These are phyloP conservation scores for Incumbomyces lentus DNA, from an alignment of 2,329 filamentous ascomycete genomes.

Conservation along the genomic window DNA sequence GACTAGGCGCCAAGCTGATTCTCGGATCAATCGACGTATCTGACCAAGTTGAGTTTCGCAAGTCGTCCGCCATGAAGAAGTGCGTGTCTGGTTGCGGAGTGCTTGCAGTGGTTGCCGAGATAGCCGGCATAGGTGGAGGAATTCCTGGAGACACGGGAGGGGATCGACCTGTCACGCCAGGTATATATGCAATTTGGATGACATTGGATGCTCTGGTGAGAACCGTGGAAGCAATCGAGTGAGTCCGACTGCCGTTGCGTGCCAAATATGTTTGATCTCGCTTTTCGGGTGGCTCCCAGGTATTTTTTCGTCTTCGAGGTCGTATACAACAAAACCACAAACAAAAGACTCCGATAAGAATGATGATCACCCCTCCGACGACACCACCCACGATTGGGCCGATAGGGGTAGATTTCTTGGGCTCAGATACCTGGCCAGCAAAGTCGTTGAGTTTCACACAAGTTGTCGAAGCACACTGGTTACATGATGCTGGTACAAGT, in stretches of 20 bases:
- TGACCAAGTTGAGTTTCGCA: conserved; percentile 83
- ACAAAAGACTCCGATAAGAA: conserved; percentile 66
- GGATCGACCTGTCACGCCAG: conserved; percentile 87
- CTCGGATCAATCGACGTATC: conserved; percentile 32
- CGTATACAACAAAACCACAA: conserved; percentile 82
- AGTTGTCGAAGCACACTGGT: conserved; percentile 46
- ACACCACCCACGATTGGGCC: conserved; percentile 90
- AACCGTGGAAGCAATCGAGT: conserved; percentile 89
- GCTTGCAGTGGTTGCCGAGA: conserved; percentile 53
- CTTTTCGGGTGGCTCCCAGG: conserved; percentile 46
- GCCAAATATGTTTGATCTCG: conserved; percentile 47
- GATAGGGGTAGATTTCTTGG: conserved; percentile 29
- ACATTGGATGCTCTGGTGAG: conserved; percentile 95
- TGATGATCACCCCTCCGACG: conserved; percentile 66
- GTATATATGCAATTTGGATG: conserved; percentile 98
- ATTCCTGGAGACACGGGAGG: conserved; percentile 70
- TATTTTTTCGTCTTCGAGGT: conserved; percentile 50
- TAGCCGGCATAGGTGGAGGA: conserved; percentile 83
- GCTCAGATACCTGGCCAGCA: conserved; percentile 24
- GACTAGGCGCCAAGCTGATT: conserved; percentile 40
- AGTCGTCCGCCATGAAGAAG: conserved; percentile 84
- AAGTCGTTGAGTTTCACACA: conserved; percentile 41
- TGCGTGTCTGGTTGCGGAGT: conserved; percentile 55
- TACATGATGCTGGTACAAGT: conserved; percentile 49
- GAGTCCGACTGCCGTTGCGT: conserved; percentile 48